Base-by-base conservation (phyloP, 2,329 filamentous ascomycete genomes). In the Cladosporium velox region DNA sequence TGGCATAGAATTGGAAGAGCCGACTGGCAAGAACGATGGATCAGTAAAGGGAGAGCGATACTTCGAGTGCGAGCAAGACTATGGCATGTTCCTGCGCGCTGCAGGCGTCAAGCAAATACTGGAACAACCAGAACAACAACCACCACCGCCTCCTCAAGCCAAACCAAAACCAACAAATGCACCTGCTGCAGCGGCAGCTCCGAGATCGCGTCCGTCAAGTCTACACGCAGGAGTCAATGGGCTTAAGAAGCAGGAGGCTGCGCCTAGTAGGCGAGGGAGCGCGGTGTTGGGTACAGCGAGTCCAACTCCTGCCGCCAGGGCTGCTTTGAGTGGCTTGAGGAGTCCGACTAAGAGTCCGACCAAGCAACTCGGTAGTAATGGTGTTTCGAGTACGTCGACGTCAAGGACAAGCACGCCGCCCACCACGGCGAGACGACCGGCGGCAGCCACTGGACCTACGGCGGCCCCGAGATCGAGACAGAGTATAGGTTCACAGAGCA, bases 21-120 rank as follows among this genome's bases (percentile, higher is more conserved):
- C 89, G 63, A 87, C 86, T 24, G 94, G 95, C 35, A 98, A 98
- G 82, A 98, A 98, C 73, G 92, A 98, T 84, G 94, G 94, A 70
- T 90, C 91, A 65, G 92, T 98, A 57, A 87, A 94, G 77, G 93
- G 92, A 68, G 87, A 92, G 75, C 85, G 92, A 24, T 98, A 98
- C 77, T 98, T 97, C 73, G 88, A 93, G 59, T 98, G 94, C 72
- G 77, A 83, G 59, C 79, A 82, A 54, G 79, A 85, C 76, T 79
- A 89, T 86, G 87, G 92, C 83, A 95, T 99, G 87, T 98, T 99
- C 74, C 86, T 97, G 65, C 87, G 91, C 69, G 89, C 92, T 34
- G 81, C 86, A 64, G 89, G 89, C 66, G 83, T 95, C 59, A 85
- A 84, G 14, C 81, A 88, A 38, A 74, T 84, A 21, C 32, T 76